A percentile compares a stretch with the other conserved stretches of the same genome.
Conservation (phyloP, 202 grass and related monocot species). For the Alloteropsis angusta region DNA sequence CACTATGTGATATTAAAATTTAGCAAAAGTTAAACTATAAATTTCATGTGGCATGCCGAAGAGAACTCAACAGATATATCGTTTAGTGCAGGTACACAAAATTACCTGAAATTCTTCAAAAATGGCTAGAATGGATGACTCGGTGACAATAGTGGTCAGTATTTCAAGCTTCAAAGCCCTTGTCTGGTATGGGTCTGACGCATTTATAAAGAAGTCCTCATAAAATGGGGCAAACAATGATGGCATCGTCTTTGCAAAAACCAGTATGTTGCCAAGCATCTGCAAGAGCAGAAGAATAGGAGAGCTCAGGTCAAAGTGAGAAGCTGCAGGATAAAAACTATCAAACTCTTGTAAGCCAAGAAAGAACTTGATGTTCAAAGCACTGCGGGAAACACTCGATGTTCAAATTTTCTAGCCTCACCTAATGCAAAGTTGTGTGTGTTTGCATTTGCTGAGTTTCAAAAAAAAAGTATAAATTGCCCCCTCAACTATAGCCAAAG, state of each 20-base stretch:
- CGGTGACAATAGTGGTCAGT: constrained; percentile 66
- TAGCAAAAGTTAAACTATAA: background rate
- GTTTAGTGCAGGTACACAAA: background rate
- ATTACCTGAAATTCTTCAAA: constrained; percentile 92
- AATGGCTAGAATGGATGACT: constrained; percentile 57
- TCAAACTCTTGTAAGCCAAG: background rate
- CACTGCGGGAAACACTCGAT: background rate
- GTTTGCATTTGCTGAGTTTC: background rate
- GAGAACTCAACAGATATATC: background rate
- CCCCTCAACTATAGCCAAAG: too few species aligned
- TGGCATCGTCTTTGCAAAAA: constrained; percentile 74
- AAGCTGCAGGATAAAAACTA: constrained; percentile 12
- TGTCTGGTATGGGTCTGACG: constrained; percentile 70
- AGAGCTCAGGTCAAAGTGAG: constrained; percentile 13
- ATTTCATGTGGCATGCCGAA: background rate
- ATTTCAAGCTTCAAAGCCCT: constrained; percentile 94
- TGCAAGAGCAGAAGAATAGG: constrained; percentile 28
- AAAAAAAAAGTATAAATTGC: too few species aligned
- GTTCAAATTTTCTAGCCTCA: background rate
- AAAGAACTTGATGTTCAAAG: background rate
- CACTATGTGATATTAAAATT: background rate
- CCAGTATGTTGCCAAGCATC: constrained; percentile 90
- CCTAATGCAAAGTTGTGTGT: background rate
- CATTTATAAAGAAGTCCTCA: constrained; percentile 86
- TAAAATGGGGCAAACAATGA: constrained; percentile 57